Conservation (phyloP, 768 basidiomycete species). For the Hygrocybe punicea region DNA sequence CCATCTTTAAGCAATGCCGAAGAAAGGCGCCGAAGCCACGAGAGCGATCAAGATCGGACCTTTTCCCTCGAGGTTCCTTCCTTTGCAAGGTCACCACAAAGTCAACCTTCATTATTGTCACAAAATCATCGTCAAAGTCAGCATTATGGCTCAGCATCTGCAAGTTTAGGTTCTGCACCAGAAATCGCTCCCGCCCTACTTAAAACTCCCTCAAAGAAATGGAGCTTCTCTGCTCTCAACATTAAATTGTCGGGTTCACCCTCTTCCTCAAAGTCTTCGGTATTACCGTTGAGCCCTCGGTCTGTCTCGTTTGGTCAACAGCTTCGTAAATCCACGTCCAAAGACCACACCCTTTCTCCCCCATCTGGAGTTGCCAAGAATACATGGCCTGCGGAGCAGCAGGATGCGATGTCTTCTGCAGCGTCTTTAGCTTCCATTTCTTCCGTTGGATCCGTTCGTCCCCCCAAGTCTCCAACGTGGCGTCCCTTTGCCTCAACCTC, state of each 20-base stretch:
- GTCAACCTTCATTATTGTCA: constrained; percentile 17
- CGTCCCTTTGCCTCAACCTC: background rate
- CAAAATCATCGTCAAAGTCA: constrained; percentile 40
- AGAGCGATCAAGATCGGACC: constrained; percentile 46
- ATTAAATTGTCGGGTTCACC: constrained; percentile 68
- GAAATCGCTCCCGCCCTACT: constrained; percentile 47
- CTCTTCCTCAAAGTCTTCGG: constrained; percentile 56
- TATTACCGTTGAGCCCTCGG: constrained; percentile 64
- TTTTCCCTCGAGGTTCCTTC: constrained; percentile 52
- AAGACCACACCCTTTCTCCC: constrained; percentile 54
- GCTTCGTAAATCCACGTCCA: constrained; percentile 65
- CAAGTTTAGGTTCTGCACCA: constrained; percentile 38
- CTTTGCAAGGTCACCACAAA: constrained; percentile 32
- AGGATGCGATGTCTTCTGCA: constrained; percentile 75
- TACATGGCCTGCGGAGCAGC: constrained; percentile 67
- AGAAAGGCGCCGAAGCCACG: constrained; percentile 44
- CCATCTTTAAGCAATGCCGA: constrained; percentile 43
- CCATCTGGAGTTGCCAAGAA: constrained; percentile 38
- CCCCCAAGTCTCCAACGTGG: constrained; percentile 55
- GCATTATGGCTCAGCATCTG: constrained; percentile 35
- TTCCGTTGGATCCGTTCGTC: constrained; percentile 63
- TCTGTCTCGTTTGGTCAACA: constrained; percentile 65
- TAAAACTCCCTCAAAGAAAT: constrained; percentile 92
- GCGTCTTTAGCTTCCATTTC: constrained; percentile 72
- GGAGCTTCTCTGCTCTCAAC: constrained; percentile 88